These are phyloP conservation scores for Leptomonas seymouri DNA, from an alignment of 208 protist species.

Conservation along the genomic window DNA sequence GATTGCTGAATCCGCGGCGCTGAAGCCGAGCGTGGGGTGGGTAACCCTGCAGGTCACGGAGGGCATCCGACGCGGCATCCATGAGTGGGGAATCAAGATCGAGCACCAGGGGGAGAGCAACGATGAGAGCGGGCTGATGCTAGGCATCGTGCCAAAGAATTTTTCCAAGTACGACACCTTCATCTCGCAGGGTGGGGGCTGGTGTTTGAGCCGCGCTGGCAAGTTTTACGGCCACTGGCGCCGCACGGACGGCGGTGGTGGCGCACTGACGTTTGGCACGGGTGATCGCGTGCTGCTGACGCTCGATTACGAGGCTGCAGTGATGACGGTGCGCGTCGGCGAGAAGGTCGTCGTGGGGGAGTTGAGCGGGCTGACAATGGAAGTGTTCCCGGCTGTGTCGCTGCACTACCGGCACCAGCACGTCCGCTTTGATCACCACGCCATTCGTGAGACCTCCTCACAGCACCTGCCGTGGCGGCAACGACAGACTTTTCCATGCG, in stretches of 20 bases:
- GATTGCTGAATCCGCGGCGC: conserved; percentile 86
- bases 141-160: conserved; percentile 90
- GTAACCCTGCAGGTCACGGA: conserved; percentile 92
- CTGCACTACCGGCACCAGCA: conserved; percentile 93
- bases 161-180: conserved; percentile 94
- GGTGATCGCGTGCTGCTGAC: conserved; percentile 88
- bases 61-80: conserved; percentile 81
- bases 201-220: conserved; percentile 91
- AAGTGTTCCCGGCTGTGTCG: conserved; percentile 92
- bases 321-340: conserved; percentile 88
- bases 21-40: conserved; percentile 92
- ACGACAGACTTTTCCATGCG: conserved; percentile 58
- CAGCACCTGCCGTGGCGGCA: conserved; percentile 75
- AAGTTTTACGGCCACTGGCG: conserved; percentile 95
- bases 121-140: conserved; percentile 92
- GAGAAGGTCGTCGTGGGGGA: conserved; percentile 85
- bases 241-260: conserved; percentile 60
- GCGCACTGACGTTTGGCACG: conserved; percentile 78
- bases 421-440: conserved; percentile 90
- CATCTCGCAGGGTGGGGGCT: conserved; percentile 92
- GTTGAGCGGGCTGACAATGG: conserved; percentile 80
- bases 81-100: conserved; percentile 93
- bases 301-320: conserved; percentile 87
- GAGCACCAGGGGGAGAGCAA: conserved; percentile 92
- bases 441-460: conserved; percentile 60